A percentile compares a stretch with the other conserved stretches of the same genome.
Conservation (phyloP, 768 basidiomycete genomes). For the Amanita thiersii region DNA sequence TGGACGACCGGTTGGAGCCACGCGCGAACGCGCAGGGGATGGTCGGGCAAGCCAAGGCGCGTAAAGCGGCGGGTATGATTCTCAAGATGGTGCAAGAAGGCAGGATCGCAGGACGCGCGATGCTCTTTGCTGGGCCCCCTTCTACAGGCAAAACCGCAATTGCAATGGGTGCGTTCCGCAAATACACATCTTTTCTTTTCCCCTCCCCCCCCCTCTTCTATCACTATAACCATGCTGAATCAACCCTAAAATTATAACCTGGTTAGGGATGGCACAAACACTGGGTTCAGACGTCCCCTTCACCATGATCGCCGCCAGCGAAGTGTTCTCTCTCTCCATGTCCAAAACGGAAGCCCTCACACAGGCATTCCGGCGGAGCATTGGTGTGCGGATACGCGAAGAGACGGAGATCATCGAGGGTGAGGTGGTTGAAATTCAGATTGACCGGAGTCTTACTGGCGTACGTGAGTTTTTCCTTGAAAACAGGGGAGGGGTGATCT, state of each 20-base stretch:
- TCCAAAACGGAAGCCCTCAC: slow-evolving; percentile 98
- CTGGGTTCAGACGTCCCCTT: slow-evolving; percentile 94
- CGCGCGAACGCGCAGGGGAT: slow-evolving; percentile 87
- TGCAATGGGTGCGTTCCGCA: slow-evolving; percentile 71
- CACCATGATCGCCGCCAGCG: slow-evolving; percentile 95
- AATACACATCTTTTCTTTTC: no score
- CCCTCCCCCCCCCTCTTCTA: slow-evolving; percentile 23
- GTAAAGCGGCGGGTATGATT: slow-evolving; percentile 96
- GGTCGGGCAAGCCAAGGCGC: slow-evolving; percentile 94
- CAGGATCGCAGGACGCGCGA: slow-evolving; percentile 89
- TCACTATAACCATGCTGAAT: background rate
- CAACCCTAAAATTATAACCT: background rate
- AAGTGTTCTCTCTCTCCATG: slow-evolving; percentile 92
- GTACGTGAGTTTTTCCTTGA: slow-evolving; percentile 34
- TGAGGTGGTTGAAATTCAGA: slow-evolving; percentile 97
- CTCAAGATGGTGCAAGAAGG: slow-evolving; percentile 98
- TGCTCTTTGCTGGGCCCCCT: slow-evolving; percentile 96
- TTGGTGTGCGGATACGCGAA: slow-evolving; percentile 96
- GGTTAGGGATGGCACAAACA: slow-evolving; percentile 98
- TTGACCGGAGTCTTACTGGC: slow-evolving; percentile 93
- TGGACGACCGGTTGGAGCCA: slow-evolving; percentile 89
- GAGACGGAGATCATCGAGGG: slow-evolving; percentile 97
- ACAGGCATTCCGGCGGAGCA: slow-evolving; percentile 91
- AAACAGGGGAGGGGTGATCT: no score
- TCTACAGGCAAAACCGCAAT: slow-evolving; percentile 98